A percentile compares a stretch with the other conserved stretches of the same genome.
Evolutionary conservation across 495 filamentous ascomycete species (phyloP).

Genomic region (Podospora comata): DNA sequence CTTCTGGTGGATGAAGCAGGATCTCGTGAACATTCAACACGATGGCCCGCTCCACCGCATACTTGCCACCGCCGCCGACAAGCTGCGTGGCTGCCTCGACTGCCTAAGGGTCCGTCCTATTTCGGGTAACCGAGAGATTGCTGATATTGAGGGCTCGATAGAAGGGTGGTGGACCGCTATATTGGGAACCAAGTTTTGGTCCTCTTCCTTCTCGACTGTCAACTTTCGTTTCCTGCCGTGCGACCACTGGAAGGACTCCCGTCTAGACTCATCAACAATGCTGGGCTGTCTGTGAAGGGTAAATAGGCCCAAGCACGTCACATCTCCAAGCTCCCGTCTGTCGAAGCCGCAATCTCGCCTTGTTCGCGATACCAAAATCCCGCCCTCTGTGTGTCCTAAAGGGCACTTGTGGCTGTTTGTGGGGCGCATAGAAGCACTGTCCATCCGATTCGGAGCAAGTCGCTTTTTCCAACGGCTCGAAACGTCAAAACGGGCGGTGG

Average conservation of each 20-base stretch:
- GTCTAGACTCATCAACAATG: neutral
- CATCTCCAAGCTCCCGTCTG: neutral
- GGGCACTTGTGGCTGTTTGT: neutral
- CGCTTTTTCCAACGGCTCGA: neutral
- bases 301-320: neutral
- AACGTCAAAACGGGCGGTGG: conserved; percentile 4
- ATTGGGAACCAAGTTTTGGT: conserved; percentile 22
- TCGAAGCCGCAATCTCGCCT: conserved; percentile 1
- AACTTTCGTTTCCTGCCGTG: conserved; percentile 12
- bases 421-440: neutral
- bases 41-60: conserved; percentile 12
- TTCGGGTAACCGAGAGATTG: conserved; percentile 30
- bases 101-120: conserved; percentile 23
- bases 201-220: neutral
- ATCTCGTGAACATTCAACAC: conserved; percentile 5
- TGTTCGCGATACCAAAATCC: conserved; percentile 3
- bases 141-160: conserved; percentile 25
- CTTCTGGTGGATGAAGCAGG: conserved; percentile 16
- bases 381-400: neutral
- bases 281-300: neutral
- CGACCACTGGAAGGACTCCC: neutral
- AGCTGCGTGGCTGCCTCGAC: conserved; percentile 7
- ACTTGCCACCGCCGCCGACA: conserved; percentile 20
- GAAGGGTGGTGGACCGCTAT: conserved; percentile 18
- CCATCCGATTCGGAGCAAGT: conserved; percentile 1